A percentile compares a stretch with the other conserved stretches of the same genome.
phyloP scores from a whole-genome alignment of 1,284 basidiomycete genomes.

The Neolentinus lepideus region DNA sequence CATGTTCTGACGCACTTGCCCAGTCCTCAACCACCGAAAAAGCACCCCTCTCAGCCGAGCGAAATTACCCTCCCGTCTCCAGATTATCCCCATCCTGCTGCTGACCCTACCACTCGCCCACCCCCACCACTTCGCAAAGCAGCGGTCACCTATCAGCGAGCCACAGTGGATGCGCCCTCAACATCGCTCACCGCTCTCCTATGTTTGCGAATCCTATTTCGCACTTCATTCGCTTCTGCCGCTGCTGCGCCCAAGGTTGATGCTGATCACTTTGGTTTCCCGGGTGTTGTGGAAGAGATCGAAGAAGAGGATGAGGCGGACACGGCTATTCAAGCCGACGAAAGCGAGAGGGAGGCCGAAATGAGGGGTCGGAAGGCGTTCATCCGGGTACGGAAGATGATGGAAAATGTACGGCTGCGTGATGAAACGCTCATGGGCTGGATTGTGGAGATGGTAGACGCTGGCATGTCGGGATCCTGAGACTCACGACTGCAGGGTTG shows the following conservation, averaged over 20 bases:
- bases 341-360: constrained; percentile 55
- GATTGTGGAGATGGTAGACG: constrained; percentile 75
- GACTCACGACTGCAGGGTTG: no score
- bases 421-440: constrained; percentile 69
- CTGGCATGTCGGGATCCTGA: constrained; percentile 24
- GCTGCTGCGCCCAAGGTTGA: constrained; percentile 69
- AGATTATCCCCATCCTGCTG: constrained; percentile 44
- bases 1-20: constrained; percentile 74
- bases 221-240: constrained; percentile 60
- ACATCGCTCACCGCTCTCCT: constrained; percentile 69
- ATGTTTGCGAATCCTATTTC: constrained; percentile 68
- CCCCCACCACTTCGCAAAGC: constrained; percentile 57
- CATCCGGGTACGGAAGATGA: constrained; percentile 44
- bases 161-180: constrained; percentile 59
- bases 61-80: constrained; percentile 54
- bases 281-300: constrained; percentile 61
- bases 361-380: constrained; percentile 65
- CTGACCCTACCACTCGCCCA: constrained; percentile 53
- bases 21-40: constrained; percentile 39
- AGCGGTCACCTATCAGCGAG: constrained; percentile 45
- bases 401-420: constrained; percentile 60
- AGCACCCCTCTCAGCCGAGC: constrained; percentile 61
- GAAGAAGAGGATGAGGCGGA: constrained; percentile 43
- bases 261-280: constrained; percentile 78
- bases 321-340: constrained; percentile 24